A percentile compares a stretch with the other conserved stretches of the same genome.
These are phyloP conservation scores for Lichtheimia ramosa DNA, from an alignment of 371 early-diverging fungal species.

Conservation along the genomic window DNA sequence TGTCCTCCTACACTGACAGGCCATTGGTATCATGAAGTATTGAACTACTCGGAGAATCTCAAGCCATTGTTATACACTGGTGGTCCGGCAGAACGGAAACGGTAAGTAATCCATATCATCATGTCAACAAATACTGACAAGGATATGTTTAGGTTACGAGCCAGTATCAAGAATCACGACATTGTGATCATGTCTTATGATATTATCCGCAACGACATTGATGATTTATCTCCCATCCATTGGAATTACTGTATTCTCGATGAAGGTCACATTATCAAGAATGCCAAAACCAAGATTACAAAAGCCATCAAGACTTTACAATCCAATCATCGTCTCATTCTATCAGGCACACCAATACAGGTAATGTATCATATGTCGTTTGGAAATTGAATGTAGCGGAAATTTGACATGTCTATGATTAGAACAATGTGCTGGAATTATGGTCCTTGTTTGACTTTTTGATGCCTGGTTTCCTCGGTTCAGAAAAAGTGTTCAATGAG, in stretches of 20 bases:
- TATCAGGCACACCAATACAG: slow-evolving; percentile 99
- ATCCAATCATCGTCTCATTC: slow-evolving; percentile 89
- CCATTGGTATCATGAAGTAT: slow-evolving; percentile 98
- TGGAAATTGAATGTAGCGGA: not conserved
- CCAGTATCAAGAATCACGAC: slow-evolving; percentile 59
- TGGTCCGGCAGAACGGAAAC: slow-evolving; percentile 75
- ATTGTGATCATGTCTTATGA: slow-evolving; percentile 96
- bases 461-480: slow-evolving; percentile 96
- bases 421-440: slow-evolving; percentile 96
- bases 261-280: slow-evolving; percentile 99
- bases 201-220: slow-evolving; percentile 94
- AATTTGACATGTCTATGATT: slow-evolving; percentile 3
- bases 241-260: slow-evolving; percentile 99
- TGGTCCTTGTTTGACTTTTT: slow-evolving; percentile 98
- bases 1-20: slow-evolving; percentile 97
- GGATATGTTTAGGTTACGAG: slow-evolving; percentile 25
- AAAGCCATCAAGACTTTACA: slow-evolving; percentile 81
- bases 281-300: slow-evolving; percentile 93
- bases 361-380: slow-evolving; percentile 15
- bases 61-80: slow-evolving; percentile 87
- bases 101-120: slow-evolving; percentile 24
- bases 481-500: slow-evolving; percentile 86
- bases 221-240: slow-evolving; percentile 65
- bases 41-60: slow-evolving; percentile 76
- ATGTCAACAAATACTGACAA: slow-evolving; percentile 8